Percentiles rank a stretch among this genome's conserved stretches.
Conservation (phyloP, 2,329 filamentous ascomycete species). For the Alternaria sp. region DNA sequence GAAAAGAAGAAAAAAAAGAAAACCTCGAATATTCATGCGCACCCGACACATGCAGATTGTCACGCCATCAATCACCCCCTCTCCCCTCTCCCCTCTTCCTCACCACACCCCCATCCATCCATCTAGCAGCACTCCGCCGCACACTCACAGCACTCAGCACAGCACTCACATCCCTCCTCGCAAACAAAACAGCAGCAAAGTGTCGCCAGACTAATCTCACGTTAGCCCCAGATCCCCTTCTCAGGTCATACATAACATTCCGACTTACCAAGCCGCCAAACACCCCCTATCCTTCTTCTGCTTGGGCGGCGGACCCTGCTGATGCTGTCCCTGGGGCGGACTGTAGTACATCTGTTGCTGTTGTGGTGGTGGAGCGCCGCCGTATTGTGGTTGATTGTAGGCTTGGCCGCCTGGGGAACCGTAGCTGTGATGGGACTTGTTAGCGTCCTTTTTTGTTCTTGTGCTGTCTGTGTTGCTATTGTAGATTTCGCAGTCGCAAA, state of each 20-base stretch:
- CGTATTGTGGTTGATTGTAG: constrained; percentile 31
- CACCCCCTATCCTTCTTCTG: constrained; percentile 56
- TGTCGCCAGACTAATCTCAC: constrained; percentile 37
- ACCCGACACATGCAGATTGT: too few species aligned
- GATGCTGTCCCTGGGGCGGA: constrained; percentile 54
- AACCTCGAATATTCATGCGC: too few species aligned
- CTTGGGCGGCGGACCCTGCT: constrained; percentile 59
- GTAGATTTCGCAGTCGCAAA: not conserved
- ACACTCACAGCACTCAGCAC: constrained; percentile 65
- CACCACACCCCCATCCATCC: not conserved
- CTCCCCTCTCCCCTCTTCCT: not conserved
- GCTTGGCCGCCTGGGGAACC: constrained; percentile 27
- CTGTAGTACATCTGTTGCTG: constrained; percentile 42
- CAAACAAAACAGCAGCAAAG: constrained; percentile 71
- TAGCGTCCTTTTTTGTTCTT: not conserved
- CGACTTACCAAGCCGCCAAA: constrained; percentile 42
- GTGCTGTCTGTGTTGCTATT: accelerated
- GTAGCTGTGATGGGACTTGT: constrained; percentile 26
- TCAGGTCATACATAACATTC: too few species aligned
- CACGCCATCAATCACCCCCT: not conserved
- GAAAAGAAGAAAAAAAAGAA: too few species aligned
- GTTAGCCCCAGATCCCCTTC: constrained; percentile 11
- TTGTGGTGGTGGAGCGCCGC: constrained; percentile 30
- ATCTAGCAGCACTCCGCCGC: constrained; percentile 39
- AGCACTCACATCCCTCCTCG: constrained; percentile 71